phyloP scores from a whole-genome alignment of 108 stramenopile genomes.

The Cyclotella kingstonii region DNA sequence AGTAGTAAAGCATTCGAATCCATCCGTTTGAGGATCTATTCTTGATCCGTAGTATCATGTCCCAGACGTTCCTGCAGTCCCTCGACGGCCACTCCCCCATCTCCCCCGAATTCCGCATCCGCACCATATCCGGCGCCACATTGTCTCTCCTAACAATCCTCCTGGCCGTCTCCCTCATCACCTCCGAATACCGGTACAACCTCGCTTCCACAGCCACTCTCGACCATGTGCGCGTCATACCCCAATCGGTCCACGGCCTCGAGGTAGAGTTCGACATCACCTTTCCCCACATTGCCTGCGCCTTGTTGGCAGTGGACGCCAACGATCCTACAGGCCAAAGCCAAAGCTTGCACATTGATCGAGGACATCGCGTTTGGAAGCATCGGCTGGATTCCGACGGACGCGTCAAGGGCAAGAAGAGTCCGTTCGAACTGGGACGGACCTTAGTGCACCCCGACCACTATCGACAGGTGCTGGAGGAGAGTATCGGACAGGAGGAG shows the following conservation, averaged over 20 bases:
- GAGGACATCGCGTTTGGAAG: conserved; percentile 82
- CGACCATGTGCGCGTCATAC: conserved; percentile 85
- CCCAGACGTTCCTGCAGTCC: conserved; percentile 29
- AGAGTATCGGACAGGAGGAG: conserved; percentile 16
- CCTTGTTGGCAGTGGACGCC: conserved; percentile 83
- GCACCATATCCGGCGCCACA: conserved; percentile 52
- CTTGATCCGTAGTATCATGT: too few relatives aligned
- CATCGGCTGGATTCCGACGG: conserved; percentile 62
- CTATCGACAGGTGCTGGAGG: conserved; percentile 11
- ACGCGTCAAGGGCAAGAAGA: conserved; percentile 31
- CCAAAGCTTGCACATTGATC: conserved; percentile 79
- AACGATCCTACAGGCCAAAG: conserved; percentile 88
- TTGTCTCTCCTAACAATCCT: conserved; percentile 42
- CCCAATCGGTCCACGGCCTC: conserved; percentile 67
- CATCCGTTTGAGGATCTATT: too few relatives aligned
- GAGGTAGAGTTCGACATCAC: conserved; percentile 90
- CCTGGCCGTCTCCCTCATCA: conserved; percentile 55
- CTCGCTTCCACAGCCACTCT: conserved; percentile 51
- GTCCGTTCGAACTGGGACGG: conserved; percentile 75
- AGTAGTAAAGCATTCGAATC: too few relatives aligned
- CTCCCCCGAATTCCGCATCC: conserved; percentile 80
- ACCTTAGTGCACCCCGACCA: conserved; percentile 19
- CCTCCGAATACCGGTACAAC: conserved; percentile 67
- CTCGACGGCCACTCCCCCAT: conserved; percentile 74
- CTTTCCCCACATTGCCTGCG: conserved; percentile 81